Base-by-base conservation (phyloP, 352 stramenopile species). In the Pilasporangium apinafurcum region DNA sequence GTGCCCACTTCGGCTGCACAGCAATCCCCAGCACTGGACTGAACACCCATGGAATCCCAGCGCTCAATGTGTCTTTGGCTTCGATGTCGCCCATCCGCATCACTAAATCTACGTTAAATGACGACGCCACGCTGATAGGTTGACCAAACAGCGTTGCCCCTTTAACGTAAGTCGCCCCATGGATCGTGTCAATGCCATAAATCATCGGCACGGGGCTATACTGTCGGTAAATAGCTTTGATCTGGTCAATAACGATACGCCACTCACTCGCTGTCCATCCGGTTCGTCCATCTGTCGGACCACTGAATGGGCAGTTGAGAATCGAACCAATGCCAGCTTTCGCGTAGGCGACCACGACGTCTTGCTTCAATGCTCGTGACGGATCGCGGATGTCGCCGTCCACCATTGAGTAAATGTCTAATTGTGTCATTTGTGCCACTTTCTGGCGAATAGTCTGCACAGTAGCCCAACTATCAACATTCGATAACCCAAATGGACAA, bases 1-100 rank as follows among this genome's bases (percentile, higher is more conserved):
- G 75, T 20, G 81, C 60, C 88, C 89, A 98, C 42, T 83, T 74
- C 1, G 86, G 83, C 39, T 92, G 63, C 27, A 74, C 52, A 17
- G 92, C 63, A 41, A 92, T 85, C 0, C 75, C 87, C 16, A 97
- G 50, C 9, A 98, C 67, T 0, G 91, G 89, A 41, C 73, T 82
- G 55, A 97, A 98, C 6, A 98, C 56, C 91, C 87, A 98, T 25
- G 75, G 76, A 22, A 97, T 93, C 0, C 86, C 91, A 0, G 85
- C 86, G 17, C 62, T 80, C 10, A 90, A 55, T 3, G 86, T 97
- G 56, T 97, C 89, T 29, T 82, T 78, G 36, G 75, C 84, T 28
- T 81, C 81, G 25, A 95, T 69, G 42, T 56, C 54, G 12, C 86
- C 87, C 50, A 90, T 88, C 26, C 62, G 30, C 38, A 67, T 62